These are phyloP conservation scores for Colletotrichum nymphaeae DNA, from an alignment of 2,329 filamentous ascomycete species.

Conservation along the genomic window DNA sequence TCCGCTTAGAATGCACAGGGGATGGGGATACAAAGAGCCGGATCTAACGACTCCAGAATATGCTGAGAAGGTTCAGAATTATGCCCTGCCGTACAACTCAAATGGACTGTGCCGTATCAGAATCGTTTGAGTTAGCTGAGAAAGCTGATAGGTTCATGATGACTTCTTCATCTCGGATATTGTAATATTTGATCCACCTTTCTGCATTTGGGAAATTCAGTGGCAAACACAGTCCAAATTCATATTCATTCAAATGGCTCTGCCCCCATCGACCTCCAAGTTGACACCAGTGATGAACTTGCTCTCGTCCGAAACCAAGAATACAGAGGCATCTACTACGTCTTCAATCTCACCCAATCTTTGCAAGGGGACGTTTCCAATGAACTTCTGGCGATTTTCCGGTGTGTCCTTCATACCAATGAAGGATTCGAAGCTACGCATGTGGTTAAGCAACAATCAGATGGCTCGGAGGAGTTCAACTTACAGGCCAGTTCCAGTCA, in stretches of 20 bases:
- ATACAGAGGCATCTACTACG: conserved; percentile 77
- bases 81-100: too few relatives aligned
- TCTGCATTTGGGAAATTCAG: not conserved
- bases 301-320: conserved; percentile 77
- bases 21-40: too few relatives aligned
- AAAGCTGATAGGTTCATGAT: too few relatives aligned
- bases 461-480: conserved; percentile 22
- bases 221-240: not conserved
- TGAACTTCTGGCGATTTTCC: conserved; percentile 62
- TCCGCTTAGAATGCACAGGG: too few relatives aligned
- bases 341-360: conserved; percentile 64
- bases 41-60: too few relatives aligned
- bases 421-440: conserved; percentile 53
- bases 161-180: too few relatives aligned
- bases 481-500: conserved; percentile 73
- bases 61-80: too few relatives aligned
- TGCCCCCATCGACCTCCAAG: conserved; percentile 58
- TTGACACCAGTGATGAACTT: conserved; percentile 81
- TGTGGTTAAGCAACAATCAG: not conserved
- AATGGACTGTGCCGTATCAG: too few relatives aligned
- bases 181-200: too few relatives aligned
- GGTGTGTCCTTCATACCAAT: conserved; percentile 72
- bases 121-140: too few relatives aligned
- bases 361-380: conserved; percentile 26
- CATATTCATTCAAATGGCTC: conserved; percentile 9